Evolutionary conservation across 2,329 filamentous ascomycete genomes (phyloP).

Genomic region (Knoxdaviesia capensis): DNA sequence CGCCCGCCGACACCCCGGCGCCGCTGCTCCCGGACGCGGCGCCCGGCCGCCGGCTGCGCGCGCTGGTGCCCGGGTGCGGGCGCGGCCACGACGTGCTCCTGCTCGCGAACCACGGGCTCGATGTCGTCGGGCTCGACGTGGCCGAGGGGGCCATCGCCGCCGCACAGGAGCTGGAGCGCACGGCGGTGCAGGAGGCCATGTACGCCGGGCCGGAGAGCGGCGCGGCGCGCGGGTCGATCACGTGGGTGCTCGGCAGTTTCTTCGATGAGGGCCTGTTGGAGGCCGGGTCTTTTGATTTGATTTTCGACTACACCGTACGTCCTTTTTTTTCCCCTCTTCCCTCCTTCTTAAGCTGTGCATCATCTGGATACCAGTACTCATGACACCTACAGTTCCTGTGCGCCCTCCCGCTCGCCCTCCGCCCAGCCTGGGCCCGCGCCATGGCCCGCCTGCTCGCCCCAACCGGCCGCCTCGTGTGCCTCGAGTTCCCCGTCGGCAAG

Average conservation of each 20-base stretch:
- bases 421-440: constrained; percentile 31
- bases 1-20: constrained; percentile 8
- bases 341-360: not conserved
- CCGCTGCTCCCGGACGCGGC: constrained; percentile 6
- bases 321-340: not conserved
- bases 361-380: not conserved
- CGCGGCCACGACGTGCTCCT: constrained; percentile 65
- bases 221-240: constrained; percentile 26
- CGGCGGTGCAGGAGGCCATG: constrained; percentile 13
- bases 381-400: constrained; percentile 32
- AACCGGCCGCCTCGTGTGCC: constrained; percentile 33
- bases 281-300: constrained; percentile 40
- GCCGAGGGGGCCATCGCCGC: constrained; percentile 25
- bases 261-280: constrained; percentile 38
- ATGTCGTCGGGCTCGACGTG: constrained; percentile 56
- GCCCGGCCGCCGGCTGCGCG: constrained; percentile 28
- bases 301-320: constrained; percentile 43
- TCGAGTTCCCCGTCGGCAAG: constrained; percentile 66
- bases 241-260: constrained; percentile 44
- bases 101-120: constrained; percentile 54
- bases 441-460: constrained; percentile 28
- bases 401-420: constrained; percentile 32
- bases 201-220: constrained; percentile 14
- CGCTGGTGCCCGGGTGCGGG: constrained; percentile 65
- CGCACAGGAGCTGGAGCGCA: constrained; percentile 22